Base-by-base conservation (phyloP, 148 eudicot genomes). In the Pharnaceum exiguum region DNA sequence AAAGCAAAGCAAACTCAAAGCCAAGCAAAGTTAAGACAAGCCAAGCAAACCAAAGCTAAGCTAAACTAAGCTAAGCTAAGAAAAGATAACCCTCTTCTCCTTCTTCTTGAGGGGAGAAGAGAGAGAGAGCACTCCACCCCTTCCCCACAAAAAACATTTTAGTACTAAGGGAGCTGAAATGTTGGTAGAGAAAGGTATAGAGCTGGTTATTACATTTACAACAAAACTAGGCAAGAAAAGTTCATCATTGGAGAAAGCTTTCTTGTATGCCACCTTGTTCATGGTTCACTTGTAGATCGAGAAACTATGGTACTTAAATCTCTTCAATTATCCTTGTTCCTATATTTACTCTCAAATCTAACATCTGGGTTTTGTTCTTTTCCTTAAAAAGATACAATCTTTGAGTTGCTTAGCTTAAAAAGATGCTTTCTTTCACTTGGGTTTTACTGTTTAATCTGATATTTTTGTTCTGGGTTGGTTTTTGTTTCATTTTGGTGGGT, bases 171-270 rank as follows among this genome's bases (percentile, higher is more conserved):
- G 5, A 30, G 17, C 23, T 53, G 55, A 31, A 49, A 49, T 62
- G 64, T 71, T 37, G 57, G 18, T 60, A 28, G 22, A 35, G 31
- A 59, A 66, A 38, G 27, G 51, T 21, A 53, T 43, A 40, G 38
- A 42, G 52, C 21, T 52, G 43, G 37, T 16, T 15, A 2, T 22
- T 21, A 18, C 32, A 12, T 10, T 1, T 3, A 35, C 2, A 35
- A 35, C 29, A 26, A n/a, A n/a, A 7, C 32, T 23, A 40, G 42
- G 37, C 42, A 31, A n/a, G 17, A 27, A 11, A 24, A 23, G 8
- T 35, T 40, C 10, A 27, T 26, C 5, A 24, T 2, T n/a, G 5
- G 7, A 58, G 21, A 39, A 11, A 26, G 5, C 7, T 59, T 51
- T 2, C 18, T 17, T 22, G 25, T 2, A 11, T 3, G 17, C 16